These are phyloP conservation scores for Penicillium taxi DNA, from an alignment of 495 filamentous ascomycete species.

Conservation along the genomic window DNA sequence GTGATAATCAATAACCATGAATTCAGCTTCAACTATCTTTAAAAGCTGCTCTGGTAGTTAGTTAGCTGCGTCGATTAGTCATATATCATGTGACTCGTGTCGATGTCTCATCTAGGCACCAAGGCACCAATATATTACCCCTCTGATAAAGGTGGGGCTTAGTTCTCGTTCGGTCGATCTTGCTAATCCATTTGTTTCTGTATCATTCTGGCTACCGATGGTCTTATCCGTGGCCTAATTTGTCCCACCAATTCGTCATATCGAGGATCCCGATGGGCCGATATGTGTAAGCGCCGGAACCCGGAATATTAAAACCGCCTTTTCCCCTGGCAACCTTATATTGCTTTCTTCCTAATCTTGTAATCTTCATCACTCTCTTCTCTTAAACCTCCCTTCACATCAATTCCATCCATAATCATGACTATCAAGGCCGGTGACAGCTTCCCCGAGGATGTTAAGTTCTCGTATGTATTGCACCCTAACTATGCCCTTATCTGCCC, in stretches of 20 bases:
- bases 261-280: slow-evolving; percentile 23
- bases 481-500: slow-evolving; percentile 1
- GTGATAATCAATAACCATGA: too few species aligned
- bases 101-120: not conserved
- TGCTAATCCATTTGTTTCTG: slow-evolving; percentile 36
- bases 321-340: slow-evolving; percentile 10
- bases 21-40: too few species aligned
- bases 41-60: too few species aligned
- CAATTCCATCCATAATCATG: slow-evolving; percentile 45
- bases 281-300: slow-evolving; percentile 22
- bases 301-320: slow-evolving; percentile 14
- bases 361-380: not conserved
- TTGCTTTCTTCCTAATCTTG: slow-evolving; percentile 6
- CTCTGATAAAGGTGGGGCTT: slow-evolving; percentile 6
- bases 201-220: slow-evolving; percentile 40
- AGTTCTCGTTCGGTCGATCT: slow-evolving; percentile 37
- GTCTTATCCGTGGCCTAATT: slow-evolving; percentile 21
- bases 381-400: slow-evolving; percentile 6
- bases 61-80: too few species aligned
- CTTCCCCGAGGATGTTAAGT: slow-evolving; percentile 73
- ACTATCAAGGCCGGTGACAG: slow-evolving; percentile 71
- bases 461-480: slow-evolving; percentile 47
- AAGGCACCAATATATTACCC: slow-evolving; percentile 6
- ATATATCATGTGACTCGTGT: too few species aligned
- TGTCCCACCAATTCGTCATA: slow-evolving; percentile 14